phyloP scores from a whole-genome alignment of 2,329 filamentous ascomycete species.

The Leptosphaerulina australis region DNA sequence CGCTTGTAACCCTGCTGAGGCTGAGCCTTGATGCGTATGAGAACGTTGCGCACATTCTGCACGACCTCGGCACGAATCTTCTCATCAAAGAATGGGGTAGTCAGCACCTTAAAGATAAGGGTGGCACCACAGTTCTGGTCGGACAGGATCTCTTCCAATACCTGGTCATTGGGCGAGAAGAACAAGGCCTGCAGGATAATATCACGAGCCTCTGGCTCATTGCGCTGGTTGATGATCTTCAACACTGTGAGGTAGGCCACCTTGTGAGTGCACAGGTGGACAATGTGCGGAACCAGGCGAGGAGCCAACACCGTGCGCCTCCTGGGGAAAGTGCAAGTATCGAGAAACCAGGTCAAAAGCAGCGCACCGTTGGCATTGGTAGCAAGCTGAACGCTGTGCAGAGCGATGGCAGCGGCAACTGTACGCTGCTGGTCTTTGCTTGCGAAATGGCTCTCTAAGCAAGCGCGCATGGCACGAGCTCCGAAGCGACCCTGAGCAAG shows the following conservation, averaged over 20 bases:
- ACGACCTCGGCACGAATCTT: constrained; percentile 84
- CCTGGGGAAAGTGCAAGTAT: constrained; percentile 94
- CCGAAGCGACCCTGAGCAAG: constrained; percentile 91
- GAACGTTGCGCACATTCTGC: constrained; percentile 87
- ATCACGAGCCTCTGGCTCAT: constrained; percentile 89
- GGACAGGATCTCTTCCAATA: constrained; percentile 85
- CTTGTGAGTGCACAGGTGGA: constrained; percentile 97
- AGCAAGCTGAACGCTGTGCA: constrained; percentile 94
- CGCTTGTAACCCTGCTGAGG: constrained; percentile 97
- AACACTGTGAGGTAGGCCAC: constrained; percentile 96
- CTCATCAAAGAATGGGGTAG: constrained; percentile 96
- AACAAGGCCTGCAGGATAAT: constrained; percentile 89
- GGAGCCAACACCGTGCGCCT: constrained; percentile 91
- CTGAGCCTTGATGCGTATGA: constrained; percentile 88
- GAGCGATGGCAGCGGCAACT: constrained; percentile 91
- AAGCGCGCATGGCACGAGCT: constrained; percentile 93
- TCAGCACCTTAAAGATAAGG: constrained; percentile 97
- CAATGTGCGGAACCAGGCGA: constrained; percentile 87
- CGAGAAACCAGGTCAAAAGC: constrained; percentile 94
- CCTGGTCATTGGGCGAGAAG: constrained; percentile 85
- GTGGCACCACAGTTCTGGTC: constrained; percentile 93
- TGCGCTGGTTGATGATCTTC: constrained; percentile 98
- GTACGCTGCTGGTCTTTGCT: constrained; percentile 95
- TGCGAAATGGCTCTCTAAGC: constrained; percentile 92
- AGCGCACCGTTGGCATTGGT: constrained; percentile 96